Conservation (phyloP, 768 basidiomycete genomes). For the Pilatotrama ljubarskyi region DNA sequence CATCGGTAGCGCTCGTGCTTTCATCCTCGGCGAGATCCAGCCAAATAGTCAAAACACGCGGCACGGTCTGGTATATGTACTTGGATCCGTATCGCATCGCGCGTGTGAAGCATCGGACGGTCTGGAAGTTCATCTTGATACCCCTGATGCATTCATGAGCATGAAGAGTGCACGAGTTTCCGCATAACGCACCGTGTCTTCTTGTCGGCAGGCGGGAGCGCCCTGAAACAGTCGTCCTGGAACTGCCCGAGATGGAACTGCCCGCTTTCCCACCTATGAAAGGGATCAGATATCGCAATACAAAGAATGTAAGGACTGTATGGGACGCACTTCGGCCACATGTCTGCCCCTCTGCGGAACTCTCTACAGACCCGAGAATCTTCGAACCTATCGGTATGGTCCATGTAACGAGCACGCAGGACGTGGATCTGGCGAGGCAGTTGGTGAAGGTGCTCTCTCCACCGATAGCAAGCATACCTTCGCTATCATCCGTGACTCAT, state of each 20-base stretch:
- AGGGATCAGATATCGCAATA: background rate
- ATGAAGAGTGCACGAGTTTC: no score
- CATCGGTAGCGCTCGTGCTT: conserved; percentile 28
- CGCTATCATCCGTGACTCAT: conserved; percentile 14
- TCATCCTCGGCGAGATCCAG: conserved; percentile 76
- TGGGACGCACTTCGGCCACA: conserved; percentile 50
- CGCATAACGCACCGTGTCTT: conserved; percentile 32
- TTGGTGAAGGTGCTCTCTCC: background rate
- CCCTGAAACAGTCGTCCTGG: conserved; percentile 76
- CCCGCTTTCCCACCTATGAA: conserved; percentile 75
- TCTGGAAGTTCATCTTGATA: conserved; percentile 62
- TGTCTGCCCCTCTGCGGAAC: conserved; percentile 51
- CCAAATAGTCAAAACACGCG: conserved; percentile 93
- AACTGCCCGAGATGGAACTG: conserved; percentile 87
- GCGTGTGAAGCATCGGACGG: conserved; percentile 64
- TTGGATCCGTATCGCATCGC: conserved; percentile 86
- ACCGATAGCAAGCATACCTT: conserved; percentile 11
- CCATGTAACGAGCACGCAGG: conserved; percentile 89
- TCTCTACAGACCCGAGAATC: conserved; percentile 57
- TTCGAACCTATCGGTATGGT: conserved; percentile 83
- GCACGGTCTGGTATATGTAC: conserved; percentile 94
- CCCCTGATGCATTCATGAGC: conserved; percentile 41
- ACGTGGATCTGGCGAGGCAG: conserved; percentile 60
- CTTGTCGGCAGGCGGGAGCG: conserved; percentile 47
- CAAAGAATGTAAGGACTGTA: background rate